Conservation (phyloP, 2,329 filamentous ascomycete genomes). For the Arthrobotrys megalospora region DNA sequence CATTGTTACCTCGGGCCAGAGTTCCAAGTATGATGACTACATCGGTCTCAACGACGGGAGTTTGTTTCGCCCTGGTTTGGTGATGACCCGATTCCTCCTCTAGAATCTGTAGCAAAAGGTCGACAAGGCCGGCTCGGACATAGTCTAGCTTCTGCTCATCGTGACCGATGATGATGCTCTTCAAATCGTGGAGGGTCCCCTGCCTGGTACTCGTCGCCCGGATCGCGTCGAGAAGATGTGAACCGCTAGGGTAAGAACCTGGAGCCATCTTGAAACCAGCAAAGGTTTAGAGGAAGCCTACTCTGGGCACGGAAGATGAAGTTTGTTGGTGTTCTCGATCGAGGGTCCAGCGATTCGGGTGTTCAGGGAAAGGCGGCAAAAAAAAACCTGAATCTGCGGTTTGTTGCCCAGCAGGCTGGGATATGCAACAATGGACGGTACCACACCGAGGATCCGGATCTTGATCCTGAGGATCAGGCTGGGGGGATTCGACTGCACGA, state of each 20-base stretch:
- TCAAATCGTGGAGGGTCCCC: constrained; percentile 79
- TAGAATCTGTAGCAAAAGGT: constrained; percentile 74
- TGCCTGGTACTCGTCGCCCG: constrained; percentile 64
- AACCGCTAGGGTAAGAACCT: constrained; percentile 67
- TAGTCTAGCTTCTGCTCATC: constrained; percentile 86
- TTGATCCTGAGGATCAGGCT: neutral
- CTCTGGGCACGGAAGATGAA: constrained; percentile 2
- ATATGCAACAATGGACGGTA: constrained; percentile 8
- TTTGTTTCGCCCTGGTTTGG: constrained; percentile 64
- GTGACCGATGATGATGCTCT: constrained; percentile 92
- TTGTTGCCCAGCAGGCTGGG: constrained; percentile 19
- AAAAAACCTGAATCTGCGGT: constrained; percentile 18
- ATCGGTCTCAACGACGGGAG: constrained; percentile 66
- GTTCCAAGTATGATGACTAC: constrained; percentile 80
- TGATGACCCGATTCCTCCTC: constrained; percentile 62
- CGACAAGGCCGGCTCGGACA: constrained; percentile 79
- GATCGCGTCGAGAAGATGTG: constrained; percentile 56
- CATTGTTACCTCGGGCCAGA: constrained; percentile 81
- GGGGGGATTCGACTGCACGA: neutral
- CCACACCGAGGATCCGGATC: constrained; percentile 1
- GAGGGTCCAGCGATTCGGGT: constrained; percentile 22
- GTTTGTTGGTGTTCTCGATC: constrained; percentile 4
- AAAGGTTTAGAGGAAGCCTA: neutral
- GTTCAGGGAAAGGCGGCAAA: constrained; percentile 29
- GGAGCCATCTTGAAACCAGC: constrained; percentile 61